Evolutionary conservation across 306 rosid genomes (phyloP).

Genomic region (Quercus berberidifolia): DNA sequence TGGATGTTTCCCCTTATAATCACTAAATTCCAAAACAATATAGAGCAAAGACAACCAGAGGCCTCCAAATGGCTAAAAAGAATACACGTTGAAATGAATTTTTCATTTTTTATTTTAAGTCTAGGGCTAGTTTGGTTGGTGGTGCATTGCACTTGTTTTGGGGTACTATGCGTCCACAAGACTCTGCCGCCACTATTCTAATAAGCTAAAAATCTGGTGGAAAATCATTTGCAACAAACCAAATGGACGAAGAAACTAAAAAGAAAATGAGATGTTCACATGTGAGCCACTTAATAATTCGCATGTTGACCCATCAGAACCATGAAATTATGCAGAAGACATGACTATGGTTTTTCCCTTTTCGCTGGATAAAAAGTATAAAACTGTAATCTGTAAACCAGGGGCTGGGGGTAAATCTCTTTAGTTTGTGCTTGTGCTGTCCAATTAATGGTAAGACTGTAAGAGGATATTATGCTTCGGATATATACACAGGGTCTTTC

Average conservation of each 20-base stretch:
- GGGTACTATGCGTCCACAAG: neutral
- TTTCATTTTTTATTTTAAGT: neutral
- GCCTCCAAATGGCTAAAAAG: constrained; percentile 13
- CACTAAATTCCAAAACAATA: constrained; percentile 16
- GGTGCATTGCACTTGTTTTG: neutral
- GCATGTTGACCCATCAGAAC: neutral
- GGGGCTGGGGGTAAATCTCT: no score
- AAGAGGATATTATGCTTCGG: no score
- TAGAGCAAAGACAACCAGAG: constrained; percentile 14
- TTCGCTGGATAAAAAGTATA: no score
- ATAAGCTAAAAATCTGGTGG: neutral
- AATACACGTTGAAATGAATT: neutral
- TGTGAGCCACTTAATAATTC: neutral
- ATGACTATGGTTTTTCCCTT: neutral
- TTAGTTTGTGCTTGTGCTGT: no score
- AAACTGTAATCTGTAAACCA: no score
- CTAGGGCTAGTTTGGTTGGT: neutral
- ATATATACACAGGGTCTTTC: no score
- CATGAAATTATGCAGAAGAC: neutral
- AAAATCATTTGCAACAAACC: neutral
- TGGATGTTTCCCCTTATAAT: neutral
- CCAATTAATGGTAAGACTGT: no score
- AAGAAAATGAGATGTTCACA: neutral
- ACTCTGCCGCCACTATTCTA: neutral
- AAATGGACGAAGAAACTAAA: neutral